Evolutionary conservation across 331 rosid species (phyloP).

Genomic region (Malus hybrid): DNA sequence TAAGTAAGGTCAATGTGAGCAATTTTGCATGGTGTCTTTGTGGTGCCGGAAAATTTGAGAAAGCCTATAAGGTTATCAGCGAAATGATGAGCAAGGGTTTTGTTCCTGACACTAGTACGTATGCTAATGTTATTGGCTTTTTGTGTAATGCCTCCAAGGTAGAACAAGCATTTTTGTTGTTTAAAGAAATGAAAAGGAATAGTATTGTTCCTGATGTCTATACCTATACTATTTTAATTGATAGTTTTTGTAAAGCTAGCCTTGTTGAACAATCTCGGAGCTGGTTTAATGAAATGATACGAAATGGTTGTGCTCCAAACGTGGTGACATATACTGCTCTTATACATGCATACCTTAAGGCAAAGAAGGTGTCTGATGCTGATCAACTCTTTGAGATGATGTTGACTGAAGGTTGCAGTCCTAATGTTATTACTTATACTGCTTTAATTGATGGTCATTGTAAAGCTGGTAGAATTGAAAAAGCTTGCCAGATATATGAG

Average conservation of each 20-base stretch:
- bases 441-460: slow-evolving; percentile 91
- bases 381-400: slow-evolving; percentile 75
- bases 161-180: slow-evolving; percentile 73
- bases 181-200: slow-evolving; percentile 75
- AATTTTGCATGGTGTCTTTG: slow-evolving; percentile 68
- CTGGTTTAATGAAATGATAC: slow-evolving; percentile 76
- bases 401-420: slow-evolving; percentile 65
- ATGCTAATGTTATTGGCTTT: slow-evolving; percentile 80
- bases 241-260: slow-evolving; percentile 80
- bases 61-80: slow-evolving; percentile 47
- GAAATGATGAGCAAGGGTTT: slow-evolving; percentile 63
- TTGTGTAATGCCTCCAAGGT: slow-evolving; percentile 69
- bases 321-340: slow-evolving; percentile 94
- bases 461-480: slow-evolving; percentile 73
- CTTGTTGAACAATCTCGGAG: slow-evolving; percentile 77
- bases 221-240: slow-evolving; percentile 76
- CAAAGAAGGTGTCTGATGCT: slow-evolving; percentile 61
- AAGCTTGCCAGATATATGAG: slow-evolving; percentile 74
- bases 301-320: slow-evolving; percentile 70
- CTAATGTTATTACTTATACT: slow-evolving; percentile 75
- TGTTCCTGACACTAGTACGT: slow-evolving; percentile 79
- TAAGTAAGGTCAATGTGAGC: slow-evolving; percentile 74
- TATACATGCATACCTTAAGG: slow-evolving; percentile 84
- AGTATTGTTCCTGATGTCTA: slow-evolving; percentile 82
- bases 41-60: slow-evolving; percentile 48